phyloP scores from a whole-genome alignment of 1,139 yeast species.

The Wickerhamomyces sp. region DNA sequence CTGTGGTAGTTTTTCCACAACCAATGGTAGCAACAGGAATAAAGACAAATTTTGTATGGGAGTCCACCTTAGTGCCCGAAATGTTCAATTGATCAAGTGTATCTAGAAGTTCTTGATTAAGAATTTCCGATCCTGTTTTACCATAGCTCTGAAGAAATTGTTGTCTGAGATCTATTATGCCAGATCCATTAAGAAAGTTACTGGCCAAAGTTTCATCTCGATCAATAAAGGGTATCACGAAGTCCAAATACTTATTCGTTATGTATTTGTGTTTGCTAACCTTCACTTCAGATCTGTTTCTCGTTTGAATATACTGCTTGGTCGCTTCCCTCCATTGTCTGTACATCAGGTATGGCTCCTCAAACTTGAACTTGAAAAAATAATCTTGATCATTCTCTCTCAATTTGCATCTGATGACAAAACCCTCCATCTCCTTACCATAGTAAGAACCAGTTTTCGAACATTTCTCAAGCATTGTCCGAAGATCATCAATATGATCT shows the following conservation, averaged over 20 bases:
- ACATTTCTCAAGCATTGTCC: constrained; percentile 48
- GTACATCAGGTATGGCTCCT: constrained; percentile 89
- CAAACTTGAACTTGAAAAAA: constrained; percentile 91
- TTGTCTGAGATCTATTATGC: constrained; percentile 69
- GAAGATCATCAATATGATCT: constrained; percentile 36
- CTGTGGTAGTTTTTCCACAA: constrained; percentile 90
- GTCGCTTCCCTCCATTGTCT: constrained; percentile 90
- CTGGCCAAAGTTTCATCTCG: constrained; percentile 39
- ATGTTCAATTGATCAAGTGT: constrained; percentile 24
- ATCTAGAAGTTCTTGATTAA: constrained; percentile 30
- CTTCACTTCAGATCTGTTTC: constrained; percentile 37
- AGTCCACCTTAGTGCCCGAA: constrained; percentile 21
- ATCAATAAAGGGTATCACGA: constrained; percentile 50
- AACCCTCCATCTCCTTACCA: constrained; percentile 81
- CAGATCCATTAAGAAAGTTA: constrained; percentile 52
- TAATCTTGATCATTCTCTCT: constrained; percentile 32
- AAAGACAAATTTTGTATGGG: constrained; percentile 48
- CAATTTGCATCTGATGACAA: constrained; percentile 68
- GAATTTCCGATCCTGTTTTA: constrained; percentile 40
- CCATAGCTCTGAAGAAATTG: constrained; percentile 47
- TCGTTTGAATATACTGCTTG: constrained; percentile 44
- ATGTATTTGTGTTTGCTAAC: constrained; percentile 51
- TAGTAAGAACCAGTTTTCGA: constrained; percentile 68
- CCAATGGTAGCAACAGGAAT: constrained; percentile 90
- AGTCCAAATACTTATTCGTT: constrained; percentile 64